Evolutionary conservation across 1,139 yeast species (phyloP), one percentile per base, ranked within the genome.

Genomic region (Magnusiomyces suaveolens): DNA sequence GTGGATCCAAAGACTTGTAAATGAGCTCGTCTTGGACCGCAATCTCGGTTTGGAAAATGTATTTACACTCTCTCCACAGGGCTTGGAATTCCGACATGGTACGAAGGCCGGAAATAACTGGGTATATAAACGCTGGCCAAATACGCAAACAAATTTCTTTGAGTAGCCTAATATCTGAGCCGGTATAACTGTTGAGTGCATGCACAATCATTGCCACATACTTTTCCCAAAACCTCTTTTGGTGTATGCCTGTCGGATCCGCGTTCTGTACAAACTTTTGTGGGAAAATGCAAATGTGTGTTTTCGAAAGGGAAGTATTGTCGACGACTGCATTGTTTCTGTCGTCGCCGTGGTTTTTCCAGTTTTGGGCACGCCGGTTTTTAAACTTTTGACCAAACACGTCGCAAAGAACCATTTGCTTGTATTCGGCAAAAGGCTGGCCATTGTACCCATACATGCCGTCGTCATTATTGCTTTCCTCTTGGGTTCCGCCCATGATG

Each of bases 111-210:
- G 58, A 59, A 1, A 63, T 56, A 0, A 80, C 63, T 0, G 80
- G 78, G 38, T 69, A 71, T 1, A 72, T 71, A 63, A 81, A 81
- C 21, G 63, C 64, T 1, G 76, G 77, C 87, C 87, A 83, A 24
- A 80, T 61, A 44, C 70, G 71, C 10, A 62, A 55, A 32, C 77
- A 69, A 0, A 80, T 70, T 56, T 77, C 78, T 43, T 66, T 64
- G 18, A 83, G 62, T 1, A 75, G 61, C 20, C 69, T 65, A 51
- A 82, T 59, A 60, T 82, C 79, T 0, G 83, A 72, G 0, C 85
- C 85, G 0, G 82, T 73, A 61, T 75, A 81, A 1, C 80, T 73
- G 54, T 66, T 75, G 56, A 74, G 75, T 21, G 82, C 71, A 57
- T 79, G 83, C 24, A 80, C 78, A 1, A 81, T 70, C 29, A 81